Evolutionary conservation across 345 rosid genomes (phyloP).

Genomic region (thale cress (Arabidopsis thaliana)): TAIR10.1 NC_003070.9:27358001-27358500

Average conservation of each 20-base stretch:
- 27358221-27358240: not conserved
- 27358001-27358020: not conserved
- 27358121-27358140: not conserved
- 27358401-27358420: constrained; percentile 50
- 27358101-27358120: constrained; percentile 18
- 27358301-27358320: constrained; percentile 68
- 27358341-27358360: constrained; percentile 75
- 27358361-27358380: constrained; percentile 50
- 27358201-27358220: not conserved
- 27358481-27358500: constrained; percentile 81
- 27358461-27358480: constrained; percentile 91
- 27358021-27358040: constrained; percentile 25
- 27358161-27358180: not conserved
- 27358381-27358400: constrained; percentile 61
- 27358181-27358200: not conserved
- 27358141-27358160: not conserved
- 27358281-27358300: constrained; percentile 92
- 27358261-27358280: constrained; percentile 88
- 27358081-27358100: not conserved
- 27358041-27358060: not conserved
- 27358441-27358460: constrained; percentile 53
- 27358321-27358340: constrained; percentile 75
- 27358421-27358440: constrained; percentile 52
- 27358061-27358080: not conserved
- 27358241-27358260: constrained; percentile 56